Conservation (phyloP, 306 rosid species). For the Mimosa pudica region DNA sequence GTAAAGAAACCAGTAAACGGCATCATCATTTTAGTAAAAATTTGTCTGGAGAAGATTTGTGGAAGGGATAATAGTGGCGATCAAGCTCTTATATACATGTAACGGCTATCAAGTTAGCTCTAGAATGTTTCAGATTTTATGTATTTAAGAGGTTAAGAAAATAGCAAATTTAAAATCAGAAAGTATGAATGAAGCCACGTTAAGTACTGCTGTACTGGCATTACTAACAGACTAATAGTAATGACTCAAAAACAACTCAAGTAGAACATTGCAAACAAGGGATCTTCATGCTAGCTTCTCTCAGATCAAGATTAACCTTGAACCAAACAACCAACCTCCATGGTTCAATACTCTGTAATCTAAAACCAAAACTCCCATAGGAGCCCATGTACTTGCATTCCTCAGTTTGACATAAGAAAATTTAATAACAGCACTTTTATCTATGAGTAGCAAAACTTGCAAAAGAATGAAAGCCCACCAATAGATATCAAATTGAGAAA, state of each 20-base stretch:
- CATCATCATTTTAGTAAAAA: not conserved
- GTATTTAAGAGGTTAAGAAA: not conserved
- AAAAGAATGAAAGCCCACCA: too few relatives aligned
- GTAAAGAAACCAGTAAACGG: not conserved
- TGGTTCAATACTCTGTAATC: not conserved
- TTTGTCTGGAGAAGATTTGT: not conserved
- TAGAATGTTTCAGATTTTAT: not conserved
- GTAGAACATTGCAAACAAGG: not conserved
- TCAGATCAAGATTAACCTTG: not conserved
- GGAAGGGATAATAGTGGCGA: not conserved
- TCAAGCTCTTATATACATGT: too few relatives aligned
- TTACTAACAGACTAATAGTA: not conserved
- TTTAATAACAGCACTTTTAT: too few relatives aligned
- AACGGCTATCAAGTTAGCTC: not conserved
- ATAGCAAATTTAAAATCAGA: not conserved
- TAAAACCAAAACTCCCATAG: not conserved
- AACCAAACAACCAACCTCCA: not conserved
- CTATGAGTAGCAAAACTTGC: too few relatives aligned
- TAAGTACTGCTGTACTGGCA: not conserved
- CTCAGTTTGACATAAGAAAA: too few relatives aligned
- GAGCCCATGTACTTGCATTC: not conserved
- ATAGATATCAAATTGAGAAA: too few relatives aligned
- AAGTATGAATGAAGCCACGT: not conserved
- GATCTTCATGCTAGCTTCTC: not conserved
- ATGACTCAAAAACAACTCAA: constrained; percentile 1